Base-by-base conservation (phyloP, 495 filamentous ascomycete genomes). In the Podospora tetraspora region DNA sequence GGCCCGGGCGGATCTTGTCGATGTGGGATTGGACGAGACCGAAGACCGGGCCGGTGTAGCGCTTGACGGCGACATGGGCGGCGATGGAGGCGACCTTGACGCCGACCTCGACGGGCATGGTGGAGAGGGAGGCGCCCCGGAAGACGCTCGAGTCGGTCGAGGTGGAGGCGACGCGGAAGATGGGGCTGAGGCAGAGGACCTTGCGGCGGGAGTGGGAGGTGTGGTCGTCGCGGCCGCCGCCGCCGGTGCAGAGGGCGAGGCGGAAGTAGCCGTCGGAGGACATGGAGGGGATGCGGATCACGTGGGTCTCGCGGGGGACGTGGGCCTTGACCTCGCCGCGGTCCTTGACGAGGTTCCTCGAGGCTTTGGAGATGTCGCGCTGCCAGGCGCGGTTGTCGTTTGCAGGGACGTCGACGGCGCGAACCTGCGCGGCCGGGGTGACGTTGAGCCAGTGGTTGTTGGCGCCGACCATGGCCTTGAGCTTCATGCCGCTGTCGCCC, bases 221-320 rank as follows among this genome's bases (percentile, higher is more conserved):
- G 7, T 62, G 29, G 29, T 29, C 61, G 19, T 61, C 27, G 3
- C 27, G 27, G 27, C 27, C 27, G 56, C 66, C 71, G 66, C 61
- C 60, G 37, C 84, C 85, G 2, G 81, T 74, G 68, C 88, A 90
- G 19, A 91, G 80, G 2, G 89, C 83, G 7, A 91, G 73, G 43
- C 88, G 86, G 61, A 89, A 88, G 71, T 91, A 91, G 0, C 89
- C 89, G 73, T 91, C 89, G 0, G 80, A 80, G 0, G 85, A 85
- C 7, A 84, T 83, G 24, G 83, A 84, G 0, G 89, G 89, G 22
- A 91, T 88, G 6, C 88, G 80, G 3, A 89, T 78, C 9, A 90
- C 82, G 9, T 83, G 84, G 0, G 89, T 91, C 71, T 90, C 85
- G 10, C 88, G 82, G 3, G 85, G 70, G 1, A 75, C 64, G 69